Evolutionary conservation across 352 stramenopile genomes (phyloP).

Genomic region (Phytopythium aichiense): DNA sequence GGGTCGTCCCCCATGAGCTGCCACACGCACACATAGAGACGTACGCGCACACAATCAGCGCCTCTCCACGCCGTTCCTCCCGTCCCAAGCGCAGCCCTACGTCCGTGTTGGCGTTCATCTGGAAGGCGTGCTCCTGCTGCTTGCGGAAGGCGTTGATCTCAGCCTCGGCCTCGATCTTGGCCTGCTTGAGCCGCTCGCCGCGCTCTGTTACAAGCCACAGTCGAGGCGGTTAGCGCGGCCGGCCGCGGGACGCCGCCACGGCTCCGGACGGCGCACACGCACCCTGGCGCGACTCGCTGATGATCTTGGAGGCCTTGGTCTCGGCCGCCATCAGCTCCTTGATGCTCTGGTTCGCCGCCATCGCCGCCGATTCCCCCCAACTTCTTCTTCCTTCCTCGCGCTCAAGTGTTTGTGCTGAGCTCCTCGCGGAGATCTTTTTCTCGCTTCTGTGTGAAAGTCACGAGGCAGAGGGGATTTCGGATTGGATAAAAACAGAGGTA

Average conservation of each 20-base stretch:
- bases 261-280: background rate
- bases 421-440: background rate
- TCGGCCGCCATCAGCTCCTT: conserved; percentile 89
- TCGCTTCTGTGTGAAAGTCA: too few relatives aligned
- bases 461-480: too few relatives aligned
- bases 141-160: conserved; percentile 83
- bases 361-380: conserved; percentile 14
- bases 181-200: conserved; percentile 84
- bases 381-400: background rate
- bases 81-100: conserved; percentile 17
- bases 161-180: conserved; percentile 82
- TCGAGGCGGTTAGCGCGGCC: background rate
- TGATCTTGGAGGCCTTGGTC: conserved; percentile 89
- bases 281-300: conserved; percentile 84
- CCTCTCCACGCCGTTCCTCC: background rate
- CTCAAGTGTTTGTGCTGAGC: background rate
- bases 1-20: conserved; percentile 79
- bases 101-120: conserved; percentile 83
- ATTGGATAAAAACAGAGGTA: too few relatives aligned
- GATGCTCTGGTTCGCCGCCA: conserved; percentile 86
- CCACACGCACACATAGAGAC: background rate
- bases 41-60: background rate
- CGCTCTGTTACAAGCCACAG: conserved; percentile 40
- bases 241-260: background rate
- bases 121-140: conserved; percentile 83